Base-by-base conservation (phyloP, 2,329 filamentous ascomycete species). In the Colletotrichum cordylinicola region DNA sequence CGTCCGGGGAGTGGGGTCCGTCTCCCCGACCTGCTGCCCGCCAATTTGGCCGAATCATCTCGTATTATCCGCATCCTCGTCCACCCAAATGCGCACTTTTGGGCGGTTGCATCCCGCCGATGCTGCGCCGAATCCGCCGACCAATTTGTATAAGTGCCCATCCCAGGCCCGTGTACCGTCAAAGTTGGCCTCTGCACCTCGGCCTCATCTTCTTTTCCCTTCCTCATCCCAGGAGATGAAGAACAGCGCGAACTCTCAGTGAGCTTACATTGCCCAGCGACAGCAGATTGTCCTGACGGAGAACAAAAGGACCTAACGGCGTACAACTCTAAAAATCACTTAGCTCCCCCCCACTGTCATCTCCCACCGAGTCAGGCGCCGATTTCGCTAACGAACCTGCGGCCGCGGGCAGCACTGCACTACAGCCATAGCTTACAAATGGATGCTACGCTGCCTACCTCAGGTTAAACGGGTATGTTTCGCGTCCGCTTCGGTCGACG, bases 361-460 rank as follows among this genome's bases (percentile, higher is more conserved):
- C 73, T 75, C 64, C 70, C 48, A 35, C 27, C 70, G 73, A 75
- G 73, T 75, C 73, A 75, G 55, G 68, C 73, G 5, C 62, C 27
- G 31, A 56, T 56, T 60, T 62, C 39, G 68, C 68, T 71, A 55
- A 60, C 43, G 43, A 52, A 52, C 10, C 0, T 21, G n/a, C 43
- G 43, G 43, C 43, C n/a, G 43, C n/a, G 43, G 43, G 6, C 43
- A 52, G 6, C 12, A 8, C 10, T 8, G 43, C 43, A 13, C n/a
- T 24, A 13, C 56, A 3, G 27, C 29, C 55, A 27, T 18, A 6
- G 55, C 62, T 37, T 39, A 52, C 62, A 61, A 62, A 69, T 62
- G 9, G 56, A 35, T 70, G 67, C 55, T 33, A 70, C 67, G 67
- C 67, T 70, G 58, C 67, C 33, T 62, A 37, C 37, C 13, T 70